A percentile compares a stretch with the other conserved stretches of the same genome.
Conservation (phyloP, 805 yeast species). For the Metschnikowia picachoensis region DNA sequence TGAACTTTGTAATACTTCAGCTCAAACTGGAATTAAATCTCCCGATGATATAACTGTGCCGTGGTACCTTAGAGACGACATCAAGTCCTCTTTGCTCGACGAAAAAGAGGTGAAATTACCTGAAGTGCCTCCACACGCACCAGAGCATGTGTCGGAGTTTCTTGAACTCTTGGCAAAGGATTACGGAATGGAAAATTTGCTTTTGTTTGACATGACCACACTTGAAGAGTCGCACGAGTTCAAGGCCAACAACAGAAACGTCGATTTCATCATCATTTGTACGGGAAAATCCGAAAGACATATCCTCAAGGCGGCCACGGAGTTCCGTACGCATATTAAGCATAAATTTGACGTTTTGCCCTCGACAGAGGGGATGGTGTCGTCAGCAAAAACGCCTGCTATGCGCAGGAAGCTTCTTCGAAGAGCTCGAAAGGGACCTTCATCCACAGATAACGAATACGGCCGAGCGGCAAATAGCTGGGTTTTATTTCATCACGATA, state of each 20-base stretch:
- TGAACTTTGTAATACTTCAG: background rate
- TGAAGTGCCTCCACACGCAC: constrained; percentile 55
- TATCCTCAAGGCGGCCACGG: constrained; percentile 63
- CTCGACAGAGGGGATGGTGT: constrained; percentile 66
- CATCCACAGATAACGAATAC: constrained; percentile 52
- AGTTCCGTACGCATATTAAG: constrained; percentile 57
- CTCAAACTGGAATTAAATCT: background rate
- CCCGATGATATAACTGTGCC: constrained; percentile 32
- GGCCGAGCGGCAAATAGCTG: constrained; percentile 66
- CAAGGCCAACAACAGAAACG: constrained; percentile 25
- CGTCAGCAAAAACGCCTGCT: constrained; percentile 45
- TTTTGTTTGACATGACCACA: constrained; percentile 59
- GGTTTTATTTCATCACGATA: constrained; percentile 77
- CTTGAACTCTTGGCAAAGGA: constrained; percentile 49
- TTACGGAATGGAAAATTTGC: constrained; percentile 62
- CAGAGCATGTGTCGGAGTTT: constrained; percentile 45
- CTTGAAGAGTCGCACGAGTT: constrained; percentile 30
- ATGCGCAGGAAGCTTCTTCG: constrained; percentile 41
- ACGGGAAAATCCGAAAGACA: constrained; percentile 80
- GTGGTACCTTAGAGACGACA: constrained; percentile 57
- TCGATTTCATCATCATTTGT: constrained; percentile 48
- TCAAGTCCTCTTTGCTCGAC: constrained; percentile 28
- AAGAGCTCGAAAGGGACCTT: constrained; percentile 51
- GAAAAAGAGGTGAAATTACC: constrained; percentile 41
- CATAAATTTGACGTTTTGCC: constrained; percentile 40